Base-by-base conservation (phyloP, 768 basidiomycete species). In the Tylopilus sp. region DNA sequence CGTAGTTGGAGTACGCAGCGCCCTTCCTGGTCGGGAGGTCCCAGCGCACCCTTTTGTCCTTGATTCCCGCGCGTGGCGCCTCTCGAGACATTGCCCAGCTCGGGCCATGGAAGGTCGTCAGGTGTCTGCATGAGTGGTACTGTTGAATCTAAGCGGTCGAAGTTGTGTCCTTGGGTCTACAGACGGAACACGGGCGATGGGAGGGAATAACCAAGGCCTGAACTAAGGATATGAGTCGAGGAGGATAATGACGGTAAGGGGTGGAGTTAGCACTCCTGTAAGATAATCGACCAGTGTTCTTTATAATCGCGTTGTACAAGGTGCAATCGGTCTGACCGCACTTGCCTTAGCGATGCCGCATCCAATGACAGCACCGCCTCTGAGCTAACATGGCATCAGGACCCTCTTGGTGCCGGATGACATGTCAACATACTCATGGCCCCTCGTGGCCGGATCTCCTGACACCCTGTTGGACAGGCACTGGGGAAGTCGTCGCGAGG, bases 71-170 rank as follows among this genome's bases (percentile, higher is more conserved):
- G 72, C 45, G 89, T 90, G 24, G 89, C 89, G 44, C 89, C 88
- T 52, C 88, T 81, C 50, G 89, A 89, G 59, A 91, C 87, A 63
- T 90, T 91, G 57, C 88, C 89, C 56, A 89, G 77, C 71, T 91
- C 88, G 58, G 88, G 88, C 88, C 88, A 91, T 22, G 88, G 88
- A 50, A 90, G 78, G 76, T 91, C 88, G 75, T 91, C 89, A 12
- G 65, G 37, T 58, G 79, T 63, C 54, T 76, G 70, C 76, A 79
- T 79, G 26, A 34, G 38, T 48, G 40, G 54, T 41, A 44, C 43
- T 37, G 37, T 37, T 31, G 30, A 19, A 51, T 48, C 40, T 60
- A 13, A 48, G 54, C 29, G 31, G 50, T 48, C 33, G 48, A 29
- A 22, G 46, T 53, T n/a, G 46, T 22, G 12, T 55, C 46, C 40